Evolutionary conservation across 495 filamentous ascomycete genomes (phyloP).

Genomic region (Aspergillus leporis): DNA sequence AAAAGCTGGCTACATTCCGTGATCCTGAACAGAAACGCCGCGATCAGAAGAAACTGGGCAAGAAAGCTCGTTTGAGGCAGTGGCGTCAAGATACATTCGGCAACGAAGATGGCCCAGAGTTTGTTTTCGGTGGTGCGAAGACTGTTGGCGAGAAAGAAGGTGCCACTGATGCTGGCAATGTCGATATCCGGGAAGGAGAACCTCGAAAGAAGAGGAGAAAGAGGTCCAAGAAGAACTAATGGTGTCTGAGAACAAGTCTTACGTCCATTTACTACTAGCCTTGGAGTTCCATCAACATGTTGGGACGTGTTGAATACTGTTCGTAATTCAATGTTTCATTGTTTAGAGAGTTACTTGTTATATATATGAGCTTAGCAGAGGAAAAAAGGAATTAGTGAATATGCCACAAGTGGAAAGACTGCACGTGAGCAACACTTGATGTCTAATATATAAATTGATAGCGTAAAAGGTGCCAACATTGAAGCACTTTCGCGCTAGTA

Average conservation of each 20-base stretch:
- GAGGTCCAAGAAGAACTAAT: conserved; percentile 50
- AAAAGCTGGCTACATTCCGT: conserved; percentile 89
- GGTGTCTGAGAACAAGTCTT: background rate
- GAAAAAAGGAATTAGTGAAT: background rate
- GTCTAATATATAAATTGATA: background rate
- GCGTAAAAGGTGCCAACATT: background rate
- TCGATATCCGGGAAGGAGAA: conserved; percentile 50
- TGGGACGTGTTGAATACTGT: conserved; percentile 12
- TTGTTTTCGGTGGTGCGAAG: conserved; percentile 30
- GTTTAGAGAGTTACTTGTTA: background rate
- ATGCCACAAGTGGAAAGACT: background rate
- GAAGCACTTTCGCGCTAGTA: background rate
- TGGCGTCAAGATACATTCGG: conserved; percentile 96
- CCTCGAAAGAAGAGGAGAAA: conserved; percentile 49
- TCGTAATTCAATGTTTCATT: conserved; percentile 9
- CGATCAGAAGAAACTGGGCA: conserved; percentile 83
- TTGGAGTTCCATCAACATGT: conserved; percentile 1
- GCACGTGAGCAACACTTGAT: background rate
- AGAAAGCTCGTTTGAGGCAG: conserved; percentile 84
- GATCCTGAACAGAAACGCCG: conserved; percentile 83
- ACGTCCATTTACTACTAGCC: background rate
- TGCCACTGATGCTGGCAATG: conserved; percentile 28
- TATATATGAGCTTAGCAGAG: background rate
- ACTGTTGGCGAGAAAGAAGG: conserved; percentile 24
- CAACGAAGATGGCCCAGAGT: conserved; percentile 59